Conservation (phyloP, 441 rosid genomes). For the Dalechampia spathulata region DNA sequence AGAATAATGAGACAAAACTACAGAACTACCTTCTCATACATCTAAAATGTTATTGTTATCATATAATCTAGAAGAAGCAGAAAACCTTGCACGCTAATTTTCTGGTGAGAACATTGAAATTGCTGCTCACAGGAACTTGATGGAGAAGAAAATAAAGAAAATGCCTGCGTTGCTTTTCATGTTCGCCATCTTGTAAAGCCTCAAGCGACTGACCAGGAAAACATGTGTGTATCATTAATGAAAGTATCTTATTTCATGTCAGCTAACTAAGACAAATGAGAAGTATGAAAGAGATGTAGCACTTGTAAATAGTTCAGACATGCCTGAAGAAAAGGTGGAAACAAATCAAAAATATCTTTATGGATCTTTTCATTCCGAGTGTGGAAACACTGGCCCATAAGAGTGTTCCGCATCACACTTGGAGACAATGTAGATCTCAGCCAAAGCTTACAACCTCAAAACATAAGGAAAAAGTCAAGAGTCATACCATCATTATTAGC, state of each 20-base stretch:
- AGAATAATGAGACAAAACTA: slow-evolving; percentile 26
- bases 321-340: slow-evolving; percentile 95
- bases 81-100: slow-evolving; percentile 91
- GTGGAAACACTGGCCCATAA: slow-evolving; percentile 99
- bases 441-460: slow-evolving; percentile 97
- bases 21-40: slow-evolving; percentile 8
- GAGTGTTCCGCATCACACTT: slow-evolving; percentile 95
- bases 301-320: slow-evolving; percentile 18
- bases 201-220: slow-evolving; percentile 72
- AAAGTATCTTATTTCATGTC: slow-evolving; percentile 10
- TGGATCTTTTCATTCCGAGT: slow-evolving; percentile 89
- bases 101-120: slow-evolving; percentile 81
- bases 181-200: slow-evolving; percentile 98
- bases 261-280: slow-evolving; percentile 8
- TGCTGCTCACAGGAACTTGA: slow-evolving; percentile 95
- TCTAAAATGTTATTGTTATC: not conserved
- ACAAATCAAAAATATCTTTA: slow-evolving; percentile 96
- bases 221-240: slow-evolving; percentile 18
- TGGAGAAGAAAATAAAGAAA: slow-evolving; percentile 95
- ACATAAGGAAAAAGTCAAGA: slow-evolving; percentile 16
- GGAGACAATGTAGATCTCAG: slow-evolving; percentile 94
- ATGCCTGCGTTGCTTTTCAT: slow-evolving; percentile 87
- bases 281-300: slow-evolving; percentile 8
- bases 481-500: slow-evolving; percentile 7
- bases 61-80: slow-evolving; percentile 19